These are phyloP conservation scores for Filobasidium floriforme DNA, from an alignment of 768 basidiomycete species.

Conservation along the genomic window DNA sequence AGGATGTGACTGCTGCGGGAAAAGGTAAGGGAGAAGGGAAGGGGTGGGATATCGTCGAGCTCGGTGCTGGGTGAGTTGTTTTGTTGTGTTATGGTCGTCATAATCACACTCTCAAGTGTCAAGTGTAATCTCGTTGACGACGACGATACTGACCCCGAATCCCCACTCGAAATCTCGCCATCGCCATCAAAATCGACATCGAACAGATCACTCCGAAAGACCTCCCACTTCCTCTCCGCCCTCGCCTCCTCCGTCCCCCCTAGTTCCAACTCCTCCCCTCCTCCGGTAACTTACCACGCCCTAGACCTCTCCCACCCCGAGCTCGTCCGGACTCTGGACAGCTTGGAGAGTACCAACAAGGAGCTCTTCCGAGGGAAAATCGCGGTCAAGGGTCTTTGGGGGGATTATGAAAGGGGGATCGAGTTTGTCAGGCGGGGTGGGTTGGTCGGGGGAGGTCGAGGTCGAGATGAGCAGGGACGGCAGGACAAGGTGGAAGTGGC, in stretches of 20 bases:
- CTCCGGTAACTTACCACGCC: constrained; percentile 73
- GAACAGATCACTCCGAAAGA: constrained; percentile 75
- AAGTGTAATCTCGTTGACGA: too few relatives aligned
- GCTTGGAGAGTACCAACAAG: constrained; percentile 58
- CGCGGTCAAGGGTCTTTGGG: constrained; percentile 73
- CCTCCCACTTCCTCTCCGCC: constrained; percentile 69
- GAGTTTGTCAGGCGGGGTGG: constrained; percentile 66
- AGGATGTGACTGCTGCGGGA: too few relatives aligned
- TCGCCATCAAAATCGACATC: too few relatives aligned
- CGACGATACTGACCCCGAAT: too few relatives aligned
- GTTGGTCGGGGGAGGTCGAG: constrained; percentile 38
- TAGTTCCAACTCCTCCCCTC: constrained; percentile 20
- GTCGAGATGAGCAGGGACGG: neutral
- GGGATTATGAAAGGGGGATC: constrained; percentile 83
- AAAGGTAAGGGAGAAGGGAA: too few relatives aligned
- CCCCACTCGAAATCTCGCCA: too few relatives aligned
- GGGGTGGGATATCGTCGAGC: constrained; percentile 61
- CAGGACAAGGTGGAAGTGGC: neutral
- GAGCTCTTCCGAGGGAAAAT: constrained; percentile 62
- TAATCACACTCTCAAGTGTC: too few relatives aligned
- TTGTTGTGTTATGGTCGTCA: too few relatives aligned
- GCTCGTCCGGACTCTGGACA: constrained; percentile 66
- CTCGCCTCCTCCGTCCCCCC: constrained; percentile 50
- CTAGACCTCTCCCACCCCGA: constrained; percentile 86
- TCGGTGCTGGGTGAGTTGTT: constrained; percentile 92